Conservation (phyloP, 208 protist species). For the Leishmania martiniquensis region DNA sequence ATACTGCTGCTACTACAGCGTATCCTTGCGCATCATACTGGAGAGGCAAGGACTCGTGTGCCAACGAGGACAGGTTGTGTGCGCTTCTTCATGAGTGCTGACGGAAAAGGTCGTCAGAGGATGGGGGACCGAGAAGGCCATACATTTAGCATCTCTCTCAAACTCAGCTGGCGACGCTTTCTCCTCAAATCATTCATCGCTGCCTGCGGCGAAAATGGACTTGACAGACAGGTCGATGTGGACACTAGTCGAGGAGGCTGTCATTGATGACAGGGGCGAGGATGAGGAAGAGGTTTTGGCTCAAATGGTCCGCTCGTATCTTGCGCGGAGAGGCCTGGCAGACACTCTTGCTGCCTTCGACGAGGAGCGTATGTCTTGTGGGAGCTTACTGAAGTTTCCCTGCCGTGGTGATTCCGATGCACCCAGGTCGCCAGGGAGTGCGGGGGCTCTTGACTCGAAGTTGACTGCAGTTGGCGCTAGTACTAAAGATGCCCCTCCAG, state of each 20-base stretch:
- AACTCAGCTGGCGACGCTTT: background rate
- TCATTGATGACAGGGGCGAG: constrained; percentile 56
- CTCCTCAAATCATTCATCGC: no score
- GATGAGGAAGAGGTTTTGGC: constrained; percentile 67
- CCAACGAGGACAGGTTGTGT: background rate
- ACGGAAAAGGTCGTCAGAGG: background rate
- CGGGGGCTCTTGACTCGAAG: background rate
- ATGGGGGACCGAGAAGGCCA: background rate
- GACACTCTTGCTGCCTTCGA: constrained; percentile 63
- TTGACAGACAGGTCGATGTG: constrained; percentile 40
- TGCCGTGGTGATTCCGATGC: background rate
- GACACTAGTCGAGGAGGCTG: constrained; percentile 71
- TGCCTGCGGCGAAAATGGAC: constrained; percentile 4
- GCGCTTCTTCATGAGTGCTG: background rate
- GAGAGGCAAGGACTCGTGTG: background rate
- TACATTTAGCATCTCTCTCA: background rate
- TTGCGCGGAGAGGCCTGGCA: constrained; percentile 59
- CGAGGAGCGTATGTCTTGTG: constrained; percentile 12
- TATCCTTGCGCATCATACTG: background rate
- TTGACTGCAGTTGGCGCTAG: no score
- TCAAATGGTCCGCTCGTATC: constrained; percentile 69
- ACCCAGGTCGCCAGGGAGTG: background rate
- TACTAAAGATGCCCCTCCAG: background rate
- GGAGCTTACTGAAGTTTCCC: background rate
- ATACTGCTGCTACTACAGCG: background rate